These are phyloP conservation scores for Alternaria arborescens DNA, from an alignment of 2,329 filamentous ascomycete genomes.

Conservation along the genomic window DNA sequence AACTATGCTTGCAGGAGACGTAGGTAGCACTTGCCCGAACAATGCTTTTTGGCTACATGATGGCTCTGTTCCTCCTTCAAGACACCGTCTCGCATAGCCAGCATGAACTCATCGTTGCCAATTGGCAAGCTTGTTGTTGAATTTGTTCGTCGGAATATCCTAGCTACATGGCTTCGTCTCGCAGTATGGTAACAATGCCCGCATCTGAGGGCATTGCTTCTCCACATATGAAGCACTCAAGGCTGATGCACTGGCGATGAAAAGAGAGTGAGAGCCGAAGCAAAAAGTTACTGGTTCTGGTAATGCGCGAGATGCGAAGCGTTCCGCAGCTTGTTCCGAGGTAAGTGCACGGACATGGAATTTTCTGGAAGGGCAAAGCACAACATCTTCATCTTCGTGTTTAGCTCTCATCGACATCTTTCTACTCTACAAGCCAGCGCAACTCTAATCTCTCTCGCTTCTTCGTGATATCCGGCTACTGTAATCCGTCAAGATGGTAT, in stretches of 20 bases:
- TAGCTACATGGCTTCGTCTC: slow-evolving; percentile 18
- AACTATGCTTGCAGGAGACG: background rate
- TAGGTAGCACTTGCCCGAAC: slow-evolving; percentile 24
- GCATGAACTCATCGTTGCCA: slow-evolving; percentile 36
- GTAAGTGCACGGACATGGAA: slow-evolving; percentile 26
- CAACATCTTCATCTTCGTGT: slow-evolving; percentile 16
- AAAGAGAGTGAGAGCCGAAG: background rate
- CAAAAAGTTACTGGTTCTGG: slow-evolving; percentile 12
- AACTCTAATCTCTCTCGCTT: slow-evolving; percentile 11
- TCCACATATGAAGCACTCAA: slow-evolving; percentile 40
- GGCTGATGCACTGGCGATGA: background rate
- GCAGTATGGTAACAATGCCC: slow-evolving; percentile 40
- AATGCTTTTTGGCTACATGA: background rate
- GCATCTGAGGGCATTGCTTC: slow-evolving; percentile 44
- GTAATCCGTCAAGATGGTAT: slow-evolving; percentile 4
- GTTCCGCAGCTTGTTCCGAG: slow-evolving; percentile 24
- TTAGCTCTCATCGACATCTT: slow-evolving; percentile 17
- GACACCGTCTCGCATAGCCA: slow-evolving; percentile 21
- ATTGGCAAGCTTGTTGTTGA: slow-evolving; percentile 32
- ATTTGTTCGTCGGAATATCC: slow-evolving; percentile 33
- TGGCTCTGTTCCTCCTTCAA: slow-evolving; percentile 5
- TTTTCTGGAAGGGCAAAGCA: slow-evolving; percentile 23
- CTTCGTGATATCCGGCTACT: slow-evolving; percentile 25
- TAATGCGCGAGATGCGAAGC: slow-evolving; percentile 17
- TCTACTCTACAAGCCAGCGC: slow-evolving; percentile 16